Percentiles rank a stretch among this genome's conserved stretches.
Evolutionary conservation across 768 basidiomycete genomes (phyloP).

Genomic region (Termitomyces sp.): DNA sequence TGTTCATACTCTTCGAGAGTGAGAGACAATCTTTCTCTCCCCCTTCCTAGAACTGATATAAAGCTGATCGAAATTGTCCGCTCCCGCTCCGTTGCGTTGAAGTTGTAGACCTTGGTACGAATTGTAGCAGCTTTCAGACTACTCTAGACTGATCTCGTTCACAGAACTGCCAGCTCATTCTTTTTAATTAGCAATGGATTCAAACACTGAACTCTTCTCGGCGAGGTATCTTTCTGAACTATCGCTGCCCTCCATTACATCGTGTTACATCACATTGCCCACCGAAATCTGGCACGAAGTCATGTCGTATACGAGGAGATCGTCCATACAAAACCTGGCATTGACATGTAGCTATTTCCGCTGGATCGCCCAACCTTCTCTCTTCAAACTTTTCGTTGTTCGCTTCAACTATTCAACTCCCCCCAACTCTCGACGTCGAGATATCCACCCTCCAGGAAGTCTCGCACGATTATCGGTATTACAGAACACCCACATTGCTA

Average conservation of each 20-base stretch:
- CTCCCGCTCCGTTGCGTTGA: not conserved
- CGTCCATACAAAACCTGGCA: constrained; percentile 7
- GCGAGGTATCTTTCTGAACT: not conserved
- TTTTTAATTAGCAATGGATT: not conserved
- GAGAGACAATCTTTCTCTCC: not conserved
- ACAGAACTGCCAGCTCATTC: not conserved
- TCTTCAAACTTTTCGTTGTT: constrained; percentile 15
- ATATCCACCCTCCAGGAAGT: not conserved
- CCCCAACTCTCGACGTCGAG: constrained; percentile 1
- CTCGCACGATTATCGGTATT: constrained; percentile 9
- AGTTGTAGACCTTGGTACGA: not conserved
- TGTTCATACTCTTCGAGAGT: not conserved
- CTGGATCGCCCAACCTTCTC: constrained; percentile 14
- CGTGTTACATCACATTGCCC: constrained; percentile 2
- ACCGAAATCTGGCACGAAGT: constrained; percentile 16
- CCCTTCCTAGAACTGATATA: not conserved
- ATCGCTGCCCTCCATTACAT: not conserved
- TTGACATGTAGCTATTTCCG: constrained; percentile 12
- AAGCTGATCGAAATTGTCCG: not conserved
- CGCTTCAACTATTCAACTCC: constrained; percentile 3
- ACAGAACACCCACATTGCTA: constrained; percentile 4
- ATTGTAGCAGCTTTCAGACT: not conserved
- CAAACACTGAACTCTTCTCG: not conserved
- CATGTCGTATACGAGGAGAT: constrained; percentile 4
- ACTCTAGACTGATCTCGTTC: not conserved